Conservation (phyloP, 2,329 filamentous ascomycete genomes). For the Hymenotorrendiella dingleyae region DNA sequence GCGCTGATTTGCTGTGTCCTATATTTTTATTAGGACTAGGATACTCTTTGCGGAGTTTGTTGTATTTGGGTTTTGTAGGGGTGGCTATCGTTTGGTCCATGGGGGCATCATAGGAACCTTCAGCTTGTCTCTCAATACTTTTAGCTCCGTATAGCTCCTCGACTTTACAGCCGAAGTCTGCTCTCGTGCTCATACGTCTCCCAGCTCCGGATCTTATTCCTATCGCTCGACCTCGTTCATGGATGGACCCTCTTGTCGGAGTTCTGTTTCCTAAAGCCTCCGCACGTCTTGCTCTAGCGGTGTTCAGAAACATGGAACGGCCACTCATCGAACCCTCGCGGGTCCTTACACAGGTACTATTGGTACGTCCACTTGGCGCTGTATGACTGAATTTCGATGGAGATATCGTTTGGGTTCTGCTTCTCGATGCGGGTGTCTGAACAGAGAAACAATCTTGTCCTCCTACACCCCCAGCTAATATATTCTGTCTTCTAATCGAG, state of each 20-base stretch:
- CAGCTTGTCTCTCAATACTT: slow-evolving; percentile 13
- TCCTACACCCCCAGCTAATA: too few species aligned
- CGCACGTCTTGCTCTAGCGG: too few species aligned
- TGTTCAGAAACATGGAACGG: too few species aligned
- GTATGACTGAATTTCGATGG: too few species aligned
- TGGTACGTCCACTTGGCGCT: too few species aligned
- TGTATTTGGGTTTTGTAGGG: background rate
- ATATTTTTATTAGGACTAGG: background rate
- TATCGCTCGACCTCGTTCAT: background rate
- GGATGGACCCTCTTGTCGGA: background rate
- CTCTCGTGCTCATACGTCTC: slow-evolving; percentile 2
- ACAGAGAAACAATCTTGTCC: too few species aligned
- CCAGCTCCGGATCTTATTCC: background rate
- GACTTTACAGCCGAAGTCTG: slow-evolving; percentile 20
- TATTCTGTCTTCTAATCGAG: too few species aligned
- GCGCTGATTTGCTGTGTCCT: background rate
- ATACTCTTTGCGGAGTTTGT: too few species aligned
- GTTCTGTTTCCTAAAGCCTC: background rate
- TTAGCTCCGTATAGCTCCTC: slow-evolving; percentile 21
- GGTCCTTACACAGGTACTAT: too few species aligned
- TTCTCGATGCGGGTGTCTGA: too few species aligned
- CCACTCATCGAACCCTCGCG: too few species aligned
- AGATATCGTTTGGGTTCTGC: too few species aligned
- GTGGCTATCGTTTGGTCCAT: background rate
- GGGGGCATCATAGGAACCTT: background rate